A percentile compares a stretch with the other conserved stretches of the same genome.
phyloP scores from a whole-genome alignment of 1,284 basidiomycete species.

The Cutaneotrichosporon sp. region DNA sequence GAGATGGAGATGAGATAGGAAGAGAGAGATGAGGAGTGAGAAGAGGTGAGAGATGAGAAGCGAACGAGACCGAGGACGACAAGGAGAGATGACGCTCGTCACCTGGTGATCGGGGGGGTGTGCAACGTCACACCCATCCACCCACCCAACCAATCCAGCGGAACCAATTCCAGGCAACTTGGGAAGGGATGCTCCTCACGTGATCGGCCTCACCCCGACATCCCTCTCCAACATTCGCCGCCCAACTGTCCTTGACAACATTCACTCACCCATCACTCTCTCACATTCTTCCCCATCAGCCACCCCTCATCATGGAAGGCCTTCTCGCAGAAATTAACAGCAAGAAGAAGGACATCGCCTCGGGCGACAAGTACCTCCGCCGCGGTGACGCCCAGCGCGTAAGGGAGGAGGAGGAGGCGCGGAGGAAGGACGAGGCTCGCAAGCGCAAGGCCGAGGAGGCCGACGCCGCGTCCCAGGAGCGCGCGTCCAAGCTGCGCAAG shows the following conservation, averaged over 20 bases:
- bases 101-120: too few species aligned
- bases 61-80: too few species aligned
- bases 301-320: conserved; percentile 53
- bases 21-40: not conserved
- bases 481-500: conserved; percentile 34
- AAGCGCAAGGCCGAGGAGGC: conserved; percentile 52
- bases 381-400: conserved; percentile 67
- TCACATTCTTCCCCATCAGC: too few species aligned
- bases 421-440: conserved; percentile 49
- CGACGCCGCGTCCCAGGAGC: conserved; percentile 31
- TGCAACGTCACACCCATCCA: not conserved
- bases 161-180: too few species aligned
- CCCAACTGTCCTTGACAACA: not conserved
- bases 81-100: too few species aligned
- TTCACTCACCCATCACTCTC: too few species aligned
- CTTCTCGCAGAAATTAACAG: conserved; percentile 77
- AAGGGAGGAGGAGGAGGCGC: conserved; percentile 65
- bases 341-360: conserved; percentile 66
- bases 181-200: too few species aligned
- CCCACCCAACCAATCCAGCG: too few species aligned
- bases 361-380: conserved; percentile 73
- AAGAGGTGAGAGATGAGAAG: too few species aligned
- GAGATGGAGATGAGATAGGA: not conserved
- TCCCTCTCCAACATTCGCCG: not conserved
- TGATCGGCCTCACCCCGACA: too few species aligned